Conservation (phyloP, 139 green algal species). For the Chlorella vulgaris region DNA sequence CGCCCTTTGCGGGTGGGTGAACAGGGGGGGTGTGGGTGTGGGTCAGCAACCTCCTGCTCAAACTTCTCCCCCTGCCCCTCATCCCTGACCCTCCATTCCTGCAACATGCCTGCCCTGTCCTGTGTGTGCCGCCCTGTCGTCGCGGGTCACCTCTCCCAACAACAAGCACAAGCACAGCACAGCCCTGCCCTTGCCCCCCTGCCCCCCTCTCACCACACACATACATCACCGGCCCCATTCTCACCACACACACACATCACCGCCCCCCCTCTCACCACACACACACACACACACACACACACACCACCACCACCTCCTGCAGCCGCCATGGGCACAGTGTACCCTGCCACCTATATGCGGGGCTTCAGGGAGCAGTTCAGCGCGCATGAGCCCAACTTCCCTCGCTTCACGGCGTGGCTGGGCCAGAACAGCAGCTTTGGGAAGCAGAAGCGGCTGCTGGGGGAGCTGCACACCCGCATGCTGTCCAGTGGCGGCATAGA, state of each 20-base stretch:
- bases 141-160: too few relatives aligned
- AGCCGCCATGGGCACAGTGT: slow-evolving; percentile 72
- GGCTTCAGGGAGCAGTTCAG: slow-evolving; percentile 75
- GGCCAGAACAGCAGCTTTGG: slow-evolving; percentile 80
- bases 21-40: too few relatives aligned
- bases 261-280: too few relatives aligned
- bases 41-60: too few relatives aligned
- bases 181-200: too few relatives aligned
- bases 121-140: too few relatives aligned
- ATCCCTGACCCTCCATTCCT: too few relatives aligned
- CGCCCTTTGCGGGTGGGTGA: slow-evolving; percentile 60
- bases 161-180: too few relatives aligned
- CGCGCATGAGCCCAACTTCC: slow-evolving; percentile 76
- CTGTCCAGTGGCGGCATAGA: slow-evolving; percentile 48
- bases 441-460: slow-evolving; percentile 92
- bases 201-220: not conserved
- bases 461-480: slow-evolving; percentile 88
- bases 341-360: slow-evolving; percentile 77
- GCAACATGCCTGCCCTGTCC: too few relatives aligned
- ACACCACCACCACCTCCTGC: too few relatives aligned
- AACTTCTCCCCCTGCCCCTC: too few relatives aligned
- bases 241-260: not conserved
- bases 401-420: slow-evolving; percentile 92
- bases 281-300: too few relatives aligned
- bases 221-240: not conserved